Percentiles rank a stretch among this genome's conserved stretches.
These are phyloP conservation scores for Melianthus villosus DNA, from an alignment of 441 rosid genomes.

Conservation along the genomic window DNA sequence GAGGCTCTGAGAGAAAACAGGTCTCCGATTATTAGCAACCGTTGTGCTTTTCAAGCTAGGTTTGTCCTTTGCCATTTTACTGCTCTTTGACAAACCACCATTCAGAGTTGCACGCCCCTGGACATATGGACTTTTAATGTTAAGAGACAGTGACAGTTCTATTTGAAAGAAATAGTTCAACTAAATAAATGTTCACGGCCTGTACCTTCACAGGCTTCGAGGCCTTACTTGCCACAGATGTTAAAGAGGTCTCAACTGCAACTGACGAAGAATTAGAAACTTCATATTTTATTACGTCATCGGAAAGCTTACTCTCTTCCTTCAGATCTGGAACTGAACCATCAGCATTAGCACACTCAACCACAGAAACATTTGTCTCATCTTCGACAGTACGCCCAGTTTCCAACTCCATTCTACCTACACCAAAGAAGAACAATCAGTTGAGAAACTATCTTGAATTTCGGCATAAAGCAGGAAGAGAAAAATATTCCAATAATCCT, in stretches of 20 bases:
- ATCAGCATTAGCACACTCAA: neutral
- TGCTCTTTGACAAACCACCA: too few relatives aligned
- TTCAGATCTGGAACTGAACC: neutral
- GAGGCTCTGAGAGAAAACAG: slow-evolving; percentile 41
- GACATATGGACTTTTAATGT: neutral
- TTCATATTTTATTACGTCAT: neutral
- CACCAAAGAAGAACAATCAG: too few relatives aligned
- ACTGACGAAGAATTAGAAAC: neutral
- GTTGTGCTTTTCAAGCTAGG: slow-evolving; percentile 24
- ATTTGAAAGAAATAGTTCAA: neutral
- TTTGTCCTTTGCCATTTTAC: too few relatives aligned
- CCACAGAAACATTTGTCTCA: neutral
- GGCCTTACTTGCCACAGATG: neutral
- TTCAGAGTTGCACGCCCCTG: neutral
- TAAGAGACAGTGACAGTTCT: too few relatives aligned
- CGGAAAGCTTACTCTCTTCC: neutral
- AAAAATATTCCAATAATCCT: too few relatives aligned
- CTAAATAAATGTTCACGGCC: neutral
- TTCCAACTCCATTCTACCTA: slow-evolving; percentile 1
- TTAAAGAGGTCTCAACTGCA: neutral
- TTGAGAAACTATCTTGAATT: neutral
- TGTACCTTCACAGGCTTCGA: neutral
- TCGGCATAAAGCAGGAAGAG: neutral
- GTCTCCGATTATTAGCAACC: slow-evolving; percentile 24
- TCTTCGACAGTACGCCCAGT: neutral